Evolutionary conservation across 331 rosid genomes (phyloP).

Genomic region (Pyrus hybrid): DNA sequence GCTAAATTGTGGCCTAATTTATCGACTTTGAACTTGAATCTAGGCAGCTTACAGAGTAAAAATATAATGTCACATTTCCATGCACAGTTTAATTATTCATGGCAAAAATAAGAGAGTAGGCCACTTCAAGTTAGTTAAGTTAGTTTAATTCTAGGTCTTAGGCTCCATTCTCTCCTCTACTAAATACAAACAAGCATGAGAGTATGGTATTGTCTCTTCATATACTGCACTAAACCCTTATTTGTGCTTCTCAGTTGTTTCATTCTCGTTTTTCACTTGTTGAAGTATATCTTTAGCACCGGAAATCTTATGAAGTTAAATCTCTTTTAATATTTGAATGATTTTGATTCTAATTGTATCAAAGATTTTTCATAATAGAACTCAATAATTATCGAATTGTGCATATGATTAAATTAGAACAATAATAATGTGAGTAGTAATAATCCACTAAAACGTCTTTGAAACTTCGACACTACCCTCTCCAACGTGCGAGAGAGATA

Average conservation of each 20-base stretch:
- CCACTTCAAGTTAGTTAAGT: neutral
- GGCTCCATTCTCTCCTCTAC: too few relatives aligned
- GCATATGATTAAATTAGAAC: too few relatives aligned
- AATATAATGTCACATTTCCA: too few relatives aligned
- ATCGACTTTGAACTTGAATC: neutral
- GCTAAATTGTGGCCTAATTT: neutral
- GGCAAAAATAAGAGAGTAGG: neutral
- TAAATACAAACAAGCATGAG: neutral
- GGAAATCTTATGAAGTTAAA: neutral
- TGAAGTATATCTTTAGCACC: fast-evolving
- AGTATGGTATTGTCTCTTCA: neutral
- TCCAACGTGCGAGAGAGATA: neutral
- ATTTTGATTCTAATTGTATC: too few relatives aligned
- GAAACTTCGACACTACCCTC: neutral
- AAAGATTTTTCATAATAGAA: too few relatives aligned
- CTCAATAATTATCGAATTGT: too few relatives aligned
- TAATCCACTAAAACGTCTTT: too few relatives aligned
- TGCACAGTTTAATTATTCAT: too few relatives aligned
- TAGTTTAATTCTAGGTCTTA: neutral
- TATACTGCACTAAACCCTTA: neutral
- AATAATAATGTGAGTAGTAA: neutral
- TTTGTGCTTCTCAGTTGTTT: too few relatives aligned
- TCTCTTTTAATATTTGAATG: neutral
- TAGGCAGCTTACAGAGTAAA: neutral
- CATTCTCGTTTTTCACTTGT: too few relatives aligned